These are phyloP conservation scores for Rhizoclosmatium sp. DNA, from an alignment of 192 early-diverging fungal genomes.

Conservation along the genomic window DNA sequence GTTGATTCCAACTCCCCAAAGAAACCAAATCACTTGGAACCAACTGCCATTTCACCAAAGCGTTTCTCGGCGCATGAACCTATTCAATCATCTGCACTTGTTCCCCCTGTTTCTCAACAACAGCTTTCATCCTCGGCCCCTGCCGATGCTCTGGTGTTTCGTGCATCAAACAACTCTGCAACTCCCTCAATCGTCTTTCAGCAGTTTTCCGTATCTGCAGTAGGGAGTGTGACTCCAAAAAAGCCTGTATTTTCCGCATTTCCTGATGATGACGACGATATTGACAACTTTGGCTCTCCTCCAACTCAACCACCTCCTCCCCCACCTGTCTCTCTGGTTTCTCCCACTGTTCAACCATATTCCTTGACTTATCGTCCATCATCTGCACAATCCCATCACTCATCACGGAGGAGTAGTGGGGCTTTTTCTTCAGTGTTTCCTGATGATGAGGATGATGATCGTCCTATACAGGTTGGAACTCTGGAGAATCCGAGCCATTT, in stretches of 20 bases:
- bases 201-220: no score
- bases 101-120: not conserved
- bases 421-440: not conserved
- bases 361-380: no score
- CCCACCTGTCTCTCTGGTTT: no score
- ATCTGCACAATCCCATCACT: no score
- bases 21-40: no score
- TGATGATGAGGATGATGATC: not conserved
- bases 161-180: not conserved
- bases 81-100: no score
- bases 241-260: not conserved
- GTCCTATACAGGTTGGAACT: not conserved
- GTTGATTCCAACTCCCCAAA: no score
- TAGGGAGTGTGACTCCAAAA: no score
- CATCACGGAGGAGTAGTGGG: no score
- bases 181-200: no score
- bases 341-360: no score
- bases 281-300: not conserved
- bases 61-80: not conserved
- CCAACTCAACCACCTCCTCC: not conserved
- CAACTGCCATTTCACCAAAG: not conserved
- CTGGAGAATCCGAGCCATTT: not conserved
- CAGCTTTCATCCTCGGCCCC: not conserved
- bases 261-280: conserved; percentile 14
- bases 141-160: not conserved